Evolutionary conservation across 2,329 filamentous ascomycete species (phyloP), one percentile per base, ranked within the genome.

Genomic region (Colletotrichum chrysophilum): DNA sequence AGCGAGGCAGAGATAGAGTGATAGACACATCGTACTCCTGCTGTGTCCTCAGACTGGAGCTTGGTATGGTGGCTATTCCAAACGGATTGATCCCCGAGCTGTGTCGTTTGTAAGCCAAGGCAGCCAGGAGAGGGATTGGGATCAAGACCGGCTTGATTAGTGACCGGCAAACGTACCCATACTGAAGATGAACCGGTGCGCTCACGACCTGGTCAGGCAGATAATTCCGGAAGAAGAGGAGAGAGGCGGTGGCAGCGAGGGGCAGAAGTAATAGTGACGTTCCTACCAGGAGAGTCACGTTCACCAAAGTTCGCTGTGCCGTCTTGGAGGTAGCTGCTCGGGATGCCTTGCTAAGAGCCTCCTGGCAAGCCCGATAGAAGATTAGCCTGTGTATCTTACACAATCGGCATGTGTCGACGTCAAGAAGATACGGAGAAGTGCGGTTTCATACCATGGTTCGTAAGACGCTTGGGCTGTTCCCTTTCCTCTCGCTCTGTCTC

Each of bases 21-120:
- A 98, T 88, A 7, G 91, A 89, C 56, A 99, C 90, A 83, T 98
- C 96, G 88, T 99, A 99, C 64, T 93, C 90, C 83, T 98, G 96
- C 62, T 91, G 89, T 21, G 91, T 88, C 78, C 94, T 91, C 77
- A 97, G 86, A 62, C 91, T 88, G 18, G 86, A 83, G 3, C 77
- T 78, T n/a, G 84, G 80, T 36, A 92, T 84, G 30, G 86, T 83
- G 14, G 87, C 83, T 65, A 91, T 80, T 73, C 87, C 90, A 77
- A 89, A 92, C 1, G 90, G 90, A 74, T 91, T 87, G n/a, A 81
- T 76, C 8, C 87, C 87, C 76, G 87, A 86, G 61, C 88, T 90
- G 71, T 6, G 28, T 28, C 36, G 7, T 12, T 9, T 26, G 36
- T 77, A 36, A 58, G 52, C 65, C 30, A 24, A 24, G n/a, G 52